These are phyloP conservation scores for Leishmania tarentolae DNA, from an alignment of 208 protist genomes.

Conservation along the genomic window DNA sequence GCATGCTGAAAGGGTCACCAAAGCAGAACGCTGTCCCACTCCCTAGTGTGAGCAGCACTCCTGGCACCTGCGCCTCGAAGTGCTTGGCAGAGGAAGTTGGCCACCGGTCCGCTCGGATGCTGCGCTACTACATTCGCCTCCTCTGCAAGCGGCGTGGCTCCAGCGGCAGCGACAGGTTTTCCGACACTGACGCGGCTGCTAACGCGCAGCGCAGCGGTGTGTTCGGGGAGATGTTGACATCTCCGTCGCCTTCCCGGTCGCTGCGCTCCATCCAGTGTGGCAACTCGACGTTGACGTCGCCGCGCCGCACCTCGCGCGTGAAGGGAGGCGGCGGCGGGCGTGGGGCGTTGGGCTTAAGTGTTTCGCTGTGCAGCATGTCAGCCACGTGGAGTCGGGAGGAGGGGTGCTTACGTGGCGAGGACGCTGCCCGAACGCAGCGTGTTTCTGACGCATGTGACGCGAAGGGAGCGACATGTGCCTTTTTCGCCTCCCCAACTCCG, in stretches of 20 bases:
- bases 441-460: no score
- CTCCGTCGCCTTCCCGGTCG: background rate
- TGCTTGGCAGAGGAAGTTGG: conserved; percentile 6
- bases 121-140: conserved; percentile 27
- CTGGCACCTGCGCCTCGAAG: background rate
- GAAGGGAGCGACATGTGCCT: background rate
- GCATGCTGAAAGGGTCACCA: background rate
- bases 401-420: background rate
- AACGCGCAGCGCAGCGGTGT: background rate
- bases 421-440: background rate
- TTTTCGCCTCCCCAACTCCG: conserved; percentile 1
- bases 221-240: background rate
- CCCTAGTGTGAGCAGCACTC: background rate
- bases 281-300: background rate
- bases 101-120: conserved; percentile 17
- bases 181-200: background rate
- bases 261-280: background rate
- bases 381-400: conserved; percentile 32
- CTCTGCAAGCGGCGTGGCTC: background rate
- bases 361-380: conserved; percentile 30
- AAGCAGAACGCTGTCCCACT: background rate
- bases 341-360: background rate
- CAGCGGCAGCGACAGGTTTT: background rate
- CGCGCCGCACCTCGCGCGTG: background rate
- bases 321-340: background rate